These are phyloP conservation scores for Gossypium australe DNA, from an alignment of 345 rosid species.

Conservation along the genomic window DNA sequence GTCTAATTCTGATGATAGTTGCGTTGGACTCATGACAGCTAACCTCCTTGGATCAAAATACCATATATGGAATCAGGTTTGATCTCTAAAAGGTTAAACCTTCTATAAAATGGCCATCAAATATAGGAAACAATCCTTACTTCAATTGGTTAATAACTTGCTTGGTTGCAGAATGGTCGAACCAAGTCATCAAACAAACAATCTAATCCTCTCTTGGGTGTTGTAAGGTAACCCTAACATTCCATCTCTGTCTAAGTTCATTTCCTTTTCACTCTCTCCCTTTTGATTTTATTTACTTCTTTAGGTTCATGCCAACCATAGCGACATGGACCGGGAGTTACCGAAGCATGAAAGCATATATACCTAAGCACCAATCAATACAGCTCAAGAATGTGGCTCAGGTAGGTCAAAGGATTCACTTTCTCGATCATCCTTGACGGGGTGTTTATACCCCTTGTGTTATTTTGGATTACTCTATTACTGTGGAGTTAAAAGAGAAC, in stretches of 20 bases:
- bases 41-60: constrained; percentile 86
- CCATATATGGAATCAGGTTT: constrained; percentile 79
- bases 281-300: constrained; percentile 11
- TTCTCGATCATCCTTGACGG: neutral
- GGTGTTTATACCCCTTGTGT: neutral
- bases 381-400: constrained; percentile 53
- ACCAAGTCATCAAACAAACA: constrained; percentile 35
- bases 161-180: constrained; percentile 39
- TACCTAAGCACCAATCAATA: constrained; percentile 75
- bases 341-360: constrained; percentile 59
- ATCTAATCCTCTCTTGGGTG: constrained; percentile 58
- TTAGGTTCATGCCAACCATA: constrained; percentile 76
- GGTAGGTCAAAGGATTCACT: constrained; percentile 24
- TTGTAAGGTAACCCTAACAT: constrained; percentile 51
- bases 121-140: constrained; percentile 11
- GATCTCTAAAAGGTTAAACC: neutral
- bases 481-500: neutral
- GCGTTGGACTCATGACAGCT: constrained; percentile 64
- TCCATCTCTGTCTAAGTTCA: neutral
- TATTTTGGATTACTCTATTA: neutral
- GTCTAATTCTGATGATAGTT: constrained; percentile 67
- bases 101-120: neutral
- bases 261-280: neutral
- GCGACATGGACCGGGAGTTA: constrained; percentile 81
- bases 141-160: neutral